Base-by-base conservation (phyloP, 768 basidiomycete genomes). In the Neoboletus subvelutipes region DNA sequence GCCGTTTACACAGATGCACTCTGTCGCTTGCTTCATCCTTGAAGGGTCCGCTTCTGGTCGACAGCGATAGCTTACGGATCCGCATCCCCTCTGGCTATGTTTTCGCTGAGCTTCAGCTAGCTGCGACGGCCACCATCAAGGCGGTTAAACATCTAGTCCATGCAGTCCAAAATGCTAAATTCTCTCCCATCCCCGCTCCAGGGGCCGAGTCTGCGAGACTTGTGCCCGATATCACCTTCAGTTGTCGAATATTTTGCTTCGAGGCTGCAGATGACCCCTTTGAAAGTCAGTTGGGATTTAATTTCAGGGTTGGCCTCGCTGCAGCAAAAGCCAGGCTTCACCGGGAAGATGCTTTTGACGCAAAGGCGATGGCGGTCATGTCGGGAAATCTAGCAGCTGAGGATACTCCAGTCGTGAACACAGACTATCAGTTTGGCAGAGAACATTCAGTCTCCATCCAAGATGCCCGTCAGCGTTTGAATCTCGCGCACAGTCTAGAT, bases 191-290 rank as follows among this genome's bases (percentile, higher is more conserved):
- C 56, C 77, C 83, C n/a, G 71, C 70, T 17, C 94, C 95, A 1
- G 77, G 76, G 37, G 77, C 86, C 0, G 92, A 96, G 70, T 79
- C 75, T 3, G 83, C 94, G 0, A 97, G 93, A 71, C 62, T 67
- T 0, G 73, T 94, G 3, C 92, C 92, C 0, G 77, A 79, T 52
- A 67, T 95, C 45, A 73, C 75, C 1, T 66, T 96, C 45, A 75
- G 68, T 11, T 70, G 94, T 49, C 77, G 79, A n/a, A 77, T 77
- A 43, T 64, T 96, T 34, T 84, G 83, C 47, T 64, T 92, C 10
- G 94, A 97, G 71, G 86, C 86, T 26, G 83, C 85, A 24, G 95
- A 98, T 69, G 90, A 94, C 63, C 82, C 86, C 1, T 84, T 97
- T 55, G 95, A 98, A 71, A 80, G 82, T 17, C 83, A 79, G 57